Evolutionary conservation across 805 yeast genomes (phyloP), one percentile per base, ranked within the genome.

Genomic region (Priceomyces melissophilus): DNA sequence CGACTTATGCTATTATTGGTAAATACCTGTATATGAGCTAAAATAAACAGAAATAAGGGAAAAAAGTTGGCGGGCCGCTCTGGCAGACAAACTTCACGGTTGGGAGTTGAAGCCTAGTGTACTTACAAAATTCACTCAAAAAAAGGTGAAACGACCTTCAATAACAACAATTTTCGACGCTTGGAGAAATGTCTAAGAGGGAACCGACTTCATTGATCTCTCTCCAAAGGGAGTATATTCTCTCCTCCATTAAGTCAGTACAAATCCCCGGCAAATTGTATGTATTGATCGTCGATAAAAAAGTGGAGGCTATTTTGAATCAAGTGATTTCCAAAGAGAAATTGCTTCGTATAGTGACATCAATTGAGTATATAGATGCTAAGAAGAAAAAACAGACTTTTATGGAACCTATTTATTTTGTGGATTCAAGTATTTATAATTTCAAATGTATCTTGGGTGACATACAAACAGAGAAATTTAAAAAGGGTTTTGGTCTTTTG

Each of bases 401-500:
- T 13, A 71, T 87, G 34, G 91, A 84, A 49, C 97, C 89, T 5
- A 67, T 93, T 8, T 93, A 93, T 61, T 65, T 93, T 20, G 61
- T 88, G 12, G 86, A 84, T 38, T 89, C 95, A 1, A 63, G 80
- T 4, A 62, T 66, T 28, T 87, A 77, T 63, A 78, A 83, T 30
- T 64, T 88, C 43, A 83, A 82, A 42, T 90, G 98, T 61, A 71
- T 93, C 14, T 61, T 79, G 36, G 81, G 90, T 0, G 99, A 93
- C 61, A 74, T 77, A 8, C 67, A 70, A 14, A 84, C 91, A 1
- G 68, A 76, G n/a, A 75, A 95, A 42, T 93, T 90, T 63, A 79
- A 79, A 41, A 75, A 72, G 32, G 90, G 90, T 1, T 82, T 85
- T 57, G 73, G 87, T 4, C 74, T 85, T 44, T 81, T 91, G 51